Evolutionary conservation across 148 eudicot genomes (phyloP), one percentile per base, ranked within the genome.

Genomic region (Rheum nobile): DNA sequence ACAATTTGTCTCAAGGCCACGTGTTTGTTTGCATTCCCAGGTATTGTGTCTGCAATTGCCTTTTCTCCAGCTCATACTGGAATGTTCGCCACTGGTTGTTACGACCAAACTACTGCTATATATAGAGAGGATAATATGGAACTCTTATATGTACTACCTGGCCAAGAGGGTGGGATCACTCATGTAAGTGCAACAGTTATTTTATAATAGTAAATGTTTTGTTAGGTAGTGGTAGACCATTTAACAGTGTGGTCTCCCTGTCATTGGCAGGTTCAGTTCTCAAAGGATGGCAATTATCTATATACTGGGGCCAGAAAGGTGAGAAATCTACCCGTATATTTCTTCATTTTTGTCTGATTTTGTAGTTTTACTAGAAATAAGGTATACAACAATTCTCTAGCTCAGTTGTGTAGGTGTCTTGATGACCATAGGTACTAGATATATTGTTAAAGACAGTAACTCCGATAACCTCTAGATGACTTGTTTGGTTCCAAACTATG

Each of bases 261-360:
- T 75, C 55, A 37, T 37, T 37, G 39, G 69, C 91, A 95, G 99
- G 83, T 91, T 26, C 99, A 95, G 78, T 95, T 95, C 80, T 95
- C 99, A 13, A 95, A 86, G 75, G 99, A 95, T 84, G 99, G 99
- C 59, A 95, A 95, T 76, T 95, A 95, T 72, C 76, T 95, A 82
- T 95, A 90, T 84, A 87, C 99, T 11, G 99, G 99, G 44, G 97
- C 92, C 0, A 85, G 99, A 73, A 95, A 95, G 97, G 99, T 95
- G 76, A 74, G 55, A 22, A 29, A 46, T 46, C 69, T 29, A 71
- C 71, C 71, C 28, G 1, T 39, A 75, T 77, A 37, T 31, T 61
- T 61, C n/a, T 29, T 61, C 38, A 61, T 14, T 31, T 29, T 29
- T 31, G 10, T 32, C 39, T 26, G 16, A 28, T 28, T 57, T 57